These are phyloP conservation scores for Yamadazyma siamensis DNA, from an alignment of 1,139 yeast species.

Conservation along the genomic window DNA sequence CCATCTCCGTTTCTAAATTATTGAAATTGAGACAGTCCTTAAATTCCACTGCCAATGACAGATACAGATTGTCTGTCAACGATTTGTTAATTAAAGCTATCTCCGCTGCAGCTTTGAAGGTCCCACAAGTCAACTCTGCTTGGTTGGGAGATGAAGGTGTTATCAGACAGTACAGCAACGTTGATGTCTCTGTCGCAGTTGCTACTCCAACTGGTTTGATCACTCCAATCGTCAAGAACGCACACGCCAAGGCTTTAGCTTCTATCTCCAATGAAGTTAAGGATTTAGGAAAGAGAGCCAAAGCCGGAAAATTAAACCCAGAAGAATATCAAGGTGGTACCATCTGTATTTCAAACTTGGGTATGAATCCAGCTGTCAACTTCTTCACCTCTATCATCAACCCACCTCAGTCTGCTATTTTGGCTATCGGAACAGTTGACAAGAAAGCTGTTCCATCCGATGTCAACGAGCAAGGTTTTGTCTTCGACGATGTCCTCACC, in stretches of 20 bases:
- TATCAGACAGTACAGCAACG: conserved; percentile 87
- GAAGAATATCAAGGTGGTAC: conserved; percentile 99
- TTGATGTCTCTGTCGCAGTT: conserved; percentile 97
- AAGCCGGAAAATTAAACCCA: conserved; percentile 86
- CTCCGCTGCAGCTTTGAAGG: conserved; percentile 84
- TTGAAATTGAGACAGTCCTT: conserved; percentile 89
- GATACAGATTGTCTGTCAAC: conserved; percentile 88
- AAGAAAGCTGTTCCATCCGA: conserved; percentile 93
- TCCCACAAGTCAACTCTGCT: conserved; percentile 91
- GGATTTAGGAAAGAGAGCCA: conserved; percentile 95
- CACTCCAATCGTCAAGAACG: conserved; percentile 91
- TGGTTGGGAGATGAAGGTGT: conserved; percentile 90
- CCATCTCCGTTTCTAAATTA: conserved; percentile 82
- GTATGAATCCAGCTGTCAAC: conserved; percentile 94
- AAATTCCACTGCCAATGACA: conserved; percentile 81
- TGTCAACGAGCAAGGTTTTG: conserved; percentile 85
- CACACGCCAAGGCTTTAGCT: conserved; percentile 82
- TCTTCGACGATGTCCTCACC: conserved; percentile 86
- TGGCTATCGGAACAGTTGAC: conserved; percentile 91
- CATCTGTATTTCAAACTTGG: conserved; percentile 95
- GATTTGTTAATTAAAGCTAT: conserved; percentile 93
- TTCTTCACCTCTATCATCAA: conserved; percentile 93
- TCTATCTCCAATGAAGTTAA: conserved; percentile 80
- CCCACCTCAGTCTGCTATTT: conserved; percentile 94
- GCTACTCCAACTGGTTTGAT: conserved; percentile 97